Percentiles rank a stretch among this genome's conserved stretches.
Conservation (phyloP, 1,284 basidiomycete genomes). For the Leccinum solheimii region DNA sequence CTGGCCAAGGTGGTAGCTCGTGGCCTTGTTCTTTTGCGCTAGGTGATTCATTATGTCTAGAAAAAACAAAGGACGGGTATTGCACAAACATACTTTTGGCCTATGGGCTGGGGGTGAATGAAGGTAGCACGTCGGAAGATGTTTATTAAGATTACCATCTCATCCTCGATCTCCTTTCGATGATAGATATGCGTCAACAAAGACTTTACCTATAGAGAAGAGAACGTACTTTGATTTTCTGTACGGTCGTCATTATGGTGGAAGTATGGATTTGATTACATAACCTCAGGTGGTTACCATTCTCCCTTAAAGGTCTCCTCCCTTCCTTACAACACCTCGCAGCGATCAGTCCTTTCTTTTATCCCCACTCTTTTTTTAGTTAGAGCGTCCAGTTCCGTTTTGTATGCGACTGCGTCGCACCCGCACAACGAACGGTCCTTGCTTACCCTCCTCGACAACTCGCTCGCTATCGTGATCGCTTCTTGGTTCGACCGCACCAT, state of each 20-base stretch:
- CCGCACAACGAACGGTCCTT: slow-evolving; percentile 34
- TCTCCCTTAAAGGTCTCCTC: neutral
- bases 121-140: slow-evolving; percentile 13
- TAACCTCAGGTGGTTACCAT: slow-evolving; percentile 18
- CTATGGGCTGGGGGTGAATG: slow-evolving; percentile 35
- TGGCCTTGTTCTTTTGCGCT: slow-evolving; percentile 98
- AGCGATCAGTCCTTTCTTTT: slow-evolving; percentile 14
- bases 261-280: slow-evolving; percentile 15
- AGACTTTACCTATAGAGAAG: slow-evolving; percentile 18
- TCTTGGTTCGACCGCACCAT: slow-evolving; percentile 16
- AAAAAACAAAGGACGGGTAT: slow-evolving; percentile 3
- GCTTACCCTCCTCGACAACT: slow-evolving; percentile 17
- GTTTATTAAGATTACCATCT: slow-evolving; percentile 67
- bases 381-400: slow-evolving; percentile 23
- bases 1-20: slow-evolving; percentile 93
- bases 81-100: slow-evolving; percentile 52
- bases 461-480: slow-evolving; percentile 34
- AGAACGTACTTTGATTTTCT: slow-evolving; percentile 79
- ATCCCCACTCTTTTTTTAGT: slow-evolving; percentile 39
- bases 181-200: slow-evolving; percentile 15
- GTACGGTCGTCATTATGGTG: slow-evolving; percentile 73
- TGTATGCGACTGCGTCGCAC: slow-evolving; percentile 69
- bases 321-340: neutral
- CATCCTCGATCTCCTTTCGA: slow-evolving; percentile 88
- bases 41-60: slow-evolving; percentile 20